Evolutionary conservation across 176 grass and related monocot species (phyloP), one percentile per base, ranked within the genome.

Genomic region (Lolium rigidum): DNA sequence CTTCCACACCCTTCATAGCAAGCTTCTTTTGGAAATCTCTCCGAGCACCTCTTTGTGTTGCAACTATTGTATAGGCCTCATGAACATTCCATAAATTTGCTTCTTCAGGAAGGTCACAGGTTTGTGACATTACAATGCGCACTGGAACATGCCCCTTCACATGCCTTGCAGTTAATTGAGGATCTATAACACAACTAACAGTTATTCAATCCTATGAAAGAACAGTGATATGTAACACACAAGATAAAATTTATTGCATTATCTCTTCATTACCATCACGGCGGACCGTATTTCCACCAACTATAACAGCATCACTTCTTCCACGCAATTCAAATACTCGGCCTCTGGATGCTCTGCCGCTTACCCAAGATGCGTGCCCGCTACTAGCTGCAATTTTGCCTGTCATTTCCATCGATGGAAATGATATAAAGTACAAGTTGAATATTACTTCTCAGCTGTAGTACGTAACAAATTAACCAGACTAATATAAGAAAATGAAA

Each of bases 311-410:
- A 69, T 98, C 96, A 21, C 96, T 98, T 90, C 93, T 95, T 60
- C 96, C 96, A 22, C 93, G 96, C 84, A 98, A 77, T 86, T 98
- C 92, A 94, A 98, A 98, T 76, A 95, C 96, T 71, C 96, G 88
- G 16, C 76, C 83, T 91, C 96, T 92, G 7, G 96, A 98, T 84
- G 92, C 68, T 90, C 92, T 98, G 75, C 96, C 94, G 10, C 96
- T 98, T 81, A 98, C 80, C 96, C 96, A 98, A 28, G 93, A 98
- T 55, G 96, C 96, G 61, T 98, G 92, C 61, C 96, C 93, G 85
- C 78, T 94, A 76, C 88, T 98, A 67, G 93, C 92, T 25, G 96
- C 96, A 94, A 98, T 98, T 94, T 98, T 98, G 70, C 96, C 96
- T 98, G 80, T 14, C 26, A 84, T 80, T 83, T 65, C 59, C 58